These are phyloP conservation scores for Aspergillus bertholletiae DNA, from an alignment of 495 filamentous ascomycete species.

Conservation along the genomic window DNA sequence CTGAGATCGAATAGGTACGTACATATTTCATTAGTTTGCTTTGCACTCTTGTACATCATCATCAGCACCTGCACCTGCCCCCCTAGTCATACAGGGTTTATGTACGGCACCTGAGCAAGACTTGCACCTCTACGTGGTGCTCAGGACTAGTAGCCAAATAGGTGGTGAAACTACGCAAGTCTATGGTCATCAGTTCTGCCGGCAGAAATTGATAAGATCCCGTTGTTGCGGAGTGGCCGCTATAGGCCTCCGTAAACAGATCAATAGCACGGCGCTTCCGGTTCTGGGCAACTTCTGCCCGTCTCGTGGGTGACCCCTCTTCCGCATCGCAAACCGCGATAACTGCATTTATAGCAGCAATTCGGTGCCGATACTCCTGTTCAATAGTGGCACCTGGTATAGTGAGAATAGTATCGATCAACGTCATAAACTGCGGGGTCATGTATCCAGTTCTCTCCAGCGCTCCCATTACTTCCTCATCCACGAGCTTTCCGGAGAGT, in stretches of 20 bases:
- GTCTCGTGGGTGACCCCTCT: conserved; percentile 20
- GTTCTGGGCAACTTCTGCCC: conserved; percentile 7
- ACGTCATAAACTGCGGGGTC: conserved; percentile 19
- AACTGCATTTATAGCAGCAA: conserved; percentile 25
- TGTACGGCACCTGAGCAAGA: no score
- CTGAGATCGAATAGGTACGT: conserved; percentile 6
- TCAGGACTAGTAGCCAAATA: no score
- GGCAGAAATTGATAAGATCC: no score
- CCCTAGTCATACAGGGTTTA: conserved; percentile 4
- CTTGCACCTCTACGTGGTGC: no score
- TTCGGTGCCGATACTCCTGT: conserved; percentile 22
- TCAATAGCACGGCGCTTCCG: no score
- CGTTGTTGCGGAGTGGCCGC: no score
- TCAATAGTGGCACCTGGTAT: conserved; percentile 18
- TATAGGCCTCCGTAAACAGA: no score
- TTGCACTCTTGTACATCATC: background rate
- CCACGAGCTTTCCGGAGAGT: conserved; percentile 24
- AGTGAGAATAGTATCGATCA: conserved; percentile 25
- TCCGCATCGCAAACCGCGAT: conserved; percentile 27
- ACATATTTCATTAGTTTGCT: background rate
- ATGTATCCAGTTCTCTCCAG: conserved; percentile 20
- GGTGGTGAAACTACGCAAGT: no score
- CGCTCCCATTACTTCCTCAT: conserved; percentile 18
- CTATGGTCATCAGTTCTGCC: no score
- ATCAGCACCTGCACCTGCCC: background rate